phyloP scores from a whole-genome alignment of 192 early-diverging fungal genomes.

The Entomortierella parvispora region DNA sequence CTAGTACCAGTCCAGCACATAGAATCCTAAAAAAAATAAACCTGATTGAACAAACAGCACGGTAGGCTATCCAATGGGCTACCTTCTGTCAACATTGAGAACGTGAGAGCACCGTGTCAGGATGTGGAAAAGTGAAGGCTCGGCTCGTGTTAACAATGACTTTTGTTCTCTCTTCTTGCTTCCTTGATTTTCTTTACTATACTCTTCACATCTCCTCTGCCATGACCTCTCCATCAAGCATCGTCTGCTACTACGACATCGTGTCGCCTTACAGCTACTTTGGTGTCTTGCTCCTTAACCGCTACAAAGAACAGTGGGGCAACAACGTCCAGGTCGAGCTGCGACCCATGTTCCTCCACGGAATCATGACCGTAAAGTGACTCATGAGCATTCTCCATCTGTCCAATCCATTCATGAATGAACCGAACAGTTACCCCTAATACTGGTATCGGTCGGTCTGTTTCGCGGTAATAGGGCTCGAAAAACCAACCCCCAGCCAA shows the following conservation, averaged over 20 bases:
- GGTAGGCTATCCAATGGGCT: no score
- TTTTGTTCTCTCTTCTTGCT: background rate
- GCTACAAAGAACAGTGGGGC: conserved; percentile 29
- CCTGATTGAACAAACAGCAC: background rate
- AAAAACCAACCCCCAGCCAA: conserved; percentile 30
- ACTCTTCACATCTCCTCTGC: background rate
- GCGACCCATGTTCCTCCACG: conserved; percentile 22
- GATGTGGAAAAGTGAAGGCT: background rate
- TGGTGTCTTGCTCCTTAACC: conserved; percentile 29
- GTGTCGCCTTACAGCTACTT: conserved; percentile 48
- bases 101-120: no score
- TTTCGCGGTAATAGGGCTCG: conserved; percentile 9
- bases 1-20: conserved; percentile 8
- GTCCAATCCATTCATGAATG: background rate
- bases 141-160: background rate
- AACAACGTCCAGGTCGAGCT: conserved; percentile 27
- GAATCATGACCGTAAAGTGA: conserved; percentile 12
- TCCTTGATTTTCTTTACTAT: background rate
- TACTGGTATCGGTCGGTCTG: background rate
- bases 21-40: background rate
- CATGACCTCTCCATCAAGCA: conserved; percentile 28
- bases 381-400: no score
- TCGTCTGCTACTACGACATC: conserved; percentile 36
- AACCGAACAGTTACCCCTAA: no score
- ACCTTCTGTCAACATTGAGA: no score